Evolutionary conservation across 495 filamentous ascomycete species (phyloP).

Genomic region (Tuber brumale): DNA sequence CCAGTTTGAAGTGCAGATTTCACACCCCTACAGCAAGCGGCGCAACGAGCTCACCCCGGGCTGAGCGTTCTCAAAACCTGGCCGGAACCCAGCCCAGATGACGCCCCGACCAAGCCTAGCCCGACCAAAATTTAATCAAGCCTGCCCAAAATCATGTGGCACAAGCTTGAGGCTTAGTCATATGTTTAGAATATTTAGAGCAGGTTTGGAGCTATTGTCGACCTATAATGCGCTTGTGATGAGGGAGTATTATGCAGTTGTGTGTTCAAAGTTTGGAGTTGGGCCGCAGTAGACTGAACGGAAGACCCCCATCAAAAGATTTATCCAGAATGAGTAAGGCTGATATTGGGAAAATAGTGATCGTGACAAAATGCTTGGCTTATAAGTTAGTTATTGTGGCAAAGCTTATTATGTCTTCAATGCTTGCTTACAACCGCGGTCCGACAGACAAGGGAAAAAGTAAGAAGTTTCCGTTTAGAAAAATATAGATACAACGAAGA

Average conservation of each 20-base stretch:
- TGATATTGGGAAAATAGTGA: not conserved
- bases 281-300: not conserved
- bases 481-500: not conserved
- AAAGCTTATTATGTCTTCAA: not conserved
- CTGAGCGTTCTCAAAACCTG: not conserved
- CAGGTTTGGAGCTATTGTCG: not conserved
- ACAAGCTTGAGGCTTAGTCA: not conserved
- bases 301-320: not conserved
- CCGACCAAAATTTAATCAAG: not conserved
- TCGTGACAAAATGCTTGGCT: not conserved
- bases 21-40: not conserved
- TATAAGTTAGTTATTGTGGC: not conserved
- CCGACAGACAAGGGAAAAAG: not conserved
- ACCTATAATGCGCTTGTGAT: not conserved
- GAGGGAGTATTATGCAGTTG: not conserved
- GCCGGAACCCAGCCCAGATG: too few relatives aligned
- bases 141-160: not conserved
- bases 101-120: not conserved
- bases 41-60: not conserved
- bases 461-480: not conserved
- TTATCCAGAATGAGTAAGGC: not conserved
- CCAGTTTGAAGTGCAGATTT: not conserved
- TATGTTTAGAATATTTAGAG: not conserved
- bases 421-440: not conserved
- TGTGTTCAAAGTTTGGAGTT: not conserved